Base-by-base conservation (phyloP, 177 flowering plant species). In the Tripterygium wilfordii region DNA sequence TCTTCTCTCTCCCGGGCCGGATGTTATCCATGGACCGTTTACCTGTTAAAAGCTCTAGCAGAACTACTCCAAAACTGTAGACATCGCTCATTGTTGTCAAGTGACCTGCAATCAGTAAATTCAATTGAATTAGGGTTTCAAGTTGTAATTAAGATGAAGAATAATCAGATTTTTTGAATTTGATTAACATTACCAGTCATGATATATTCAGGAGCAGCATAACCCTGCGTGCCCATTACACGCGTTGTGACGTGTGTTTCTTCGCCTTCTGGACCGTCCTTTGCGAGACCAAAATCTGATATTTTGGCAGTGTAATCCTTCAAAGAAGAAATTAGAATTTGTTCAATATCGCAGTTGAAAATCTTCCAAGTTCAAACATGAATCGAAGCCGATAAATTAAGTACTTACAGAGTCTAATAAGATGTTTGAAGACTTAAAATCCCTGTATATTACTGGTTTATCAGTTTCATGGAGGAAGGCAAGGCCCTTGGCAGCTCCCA, bases 201-300 rank as follows among this genome's bases (percentile, higher is more conserved):
- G 60, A 79, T 23, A 54, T 79, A 79, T 25, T 79, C 85, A 2
- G 85, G 85, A 8, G 85, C 85, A 6, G 85, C 80, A 27, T 79
- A 79, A 27, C 85, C 85, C 10, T 72, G 72, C 6, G 85, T 79
- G 33, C 85, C 85, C 77, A 79, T 71, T 9, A 79, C 74, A 8
- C 76, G 63, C 0, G 82, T 77, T 3, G 80, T 71, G 1, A 77
- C 76, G 16, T 77, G 85, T 2, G 82, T 77, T 13, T 77, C 72
- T 23, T 77, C 82, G 19, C 82, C 82, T 48, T 77, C 76, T 5
- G 82, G 82, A 5, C 82, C 85, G 24, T 79, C 82, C 44, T 77
- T 79, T 5, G 85, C 85, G 2, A 79, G 59, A 7, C 85, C 85
- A 27, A 79, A 77, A 58, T 79, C 85, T 0, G 82, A 74, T 18